Percentiles rank a stretch among this genome's conserved stretches.
Evolutionary conservation across 202 grass and related monocot genomes (phyloP).

Genomic region (Carex sylvatica): DNA sequence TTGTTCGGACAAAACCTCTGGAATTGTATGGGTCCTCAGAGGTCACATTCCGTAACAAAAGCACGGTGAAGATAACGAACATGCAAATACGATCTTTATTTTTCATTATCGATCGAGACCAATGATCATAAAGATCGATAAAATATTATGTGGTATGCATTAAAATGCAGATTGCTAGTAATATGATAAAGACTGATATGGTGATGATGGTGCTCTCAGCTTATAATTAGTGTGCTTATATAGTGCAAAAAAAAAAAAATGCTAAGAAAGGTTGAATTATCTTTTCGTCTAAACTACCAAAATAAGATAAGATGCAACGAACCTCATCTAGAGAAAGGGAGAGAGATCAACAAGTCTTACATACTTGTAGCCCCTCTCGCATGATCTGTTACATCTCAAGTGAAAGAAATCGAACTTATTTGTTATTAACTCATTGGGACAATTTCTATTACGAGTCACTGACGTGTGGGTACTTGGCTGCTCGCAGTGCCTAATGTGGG

Average conservation of each 20-base stretch:
- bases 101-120: slow-evolving; percentile 20
- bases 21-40: background rate
- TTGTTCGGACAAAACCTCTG: slow-evolving; percentile 40
- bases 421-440: background rate
- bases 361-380: background rate
- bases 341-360: background rate
- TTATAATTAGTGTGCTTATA: background rate
- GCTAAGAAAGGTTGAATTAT: background rate
- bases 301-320: slow-evolving; percentile 28
- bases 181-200: slow-evolving; percentile 1
- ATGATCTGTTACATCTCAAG: background rate
- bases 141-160: background rate
- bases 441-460: background rate
- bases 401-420: background rate
- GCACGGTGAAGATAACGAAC: slow-evolving; percentile 13
- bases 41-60: slow-evolving; percentile 13
- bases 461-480: background rate
- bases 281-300: slow-evolving; percentile 21
- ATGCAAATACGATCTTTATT: slow-evolving; percentile 22
- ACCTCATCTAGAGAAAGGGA: slow-evolving; percentile 22
- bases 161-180: background rate
- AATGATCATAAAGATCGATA: background rate
- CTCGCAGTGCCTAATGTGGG: too few species aligned
- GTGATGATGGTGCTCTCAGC: background rate
- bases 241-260: background rate